Percentiles rank a stretch among this genome's conserved stretches.
Conservation (phyloP, 169 alveolate species). For the Theileria orientalis region DNA sequence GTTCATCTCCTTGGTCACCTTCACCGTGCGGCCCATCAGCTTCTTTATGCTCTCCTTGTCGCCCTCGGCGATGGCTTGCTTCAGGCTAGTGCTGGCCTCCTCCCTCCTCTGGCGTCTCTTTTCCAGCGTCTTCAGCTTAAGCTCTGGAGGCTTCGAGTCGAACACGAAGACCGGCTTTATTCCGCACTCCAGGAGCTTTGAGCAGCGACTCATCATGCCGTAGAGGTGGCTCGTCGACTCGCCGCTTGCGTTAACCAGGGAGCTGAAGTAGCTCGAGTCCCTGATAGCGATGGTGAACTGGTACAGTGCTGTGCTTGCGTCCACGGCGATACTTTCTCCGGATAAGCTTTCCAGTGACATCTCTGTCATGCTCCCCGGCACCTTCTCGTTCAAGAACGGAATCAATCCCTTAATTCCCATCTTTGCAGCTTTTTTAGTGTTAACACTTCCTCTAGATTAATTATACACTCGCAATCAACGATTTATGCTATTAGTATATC, state of each 20-base stretch:
- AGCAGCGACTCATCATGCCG: conserved; percentile 85
- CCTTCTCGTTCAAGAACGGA: conserved; percentile 85
- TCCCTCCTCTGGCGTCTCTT: conserved; percentile 85
- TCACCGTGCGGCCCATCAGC: conserved; percentile 88
- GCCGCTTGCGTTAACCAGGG: conserved; percentile 90
- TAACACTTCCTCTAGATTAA: background rate
- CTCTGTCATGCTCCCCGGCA: conserved; percentile 82
- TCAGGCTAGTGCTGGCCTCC: conserved; percentile 84
- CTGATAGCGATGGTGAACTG: conserved; percentile 91
- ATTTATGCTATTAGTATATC: background rate
- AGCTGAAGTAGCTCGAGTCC: conserved; percentile 76
- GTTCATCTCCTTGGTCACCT: conserved; percentile 89
- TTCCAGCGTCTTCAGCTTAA: conserved; percentile 83
- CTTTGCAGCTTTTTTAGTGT: background rate
- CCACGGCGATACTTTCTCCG: conserved; percentile 91
- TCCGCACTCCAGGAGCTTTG: conserved; percentile 88
- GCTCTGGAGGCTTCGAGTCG: conserved; percentile 97
- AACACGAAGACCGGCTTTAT: conserved; percentile 95
- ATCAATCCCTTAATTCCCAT: conserved; percentile 93
- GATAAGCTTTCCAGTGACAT: conserved; percentile 72
- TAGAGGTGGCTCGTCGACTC: conserved; percentile 88
- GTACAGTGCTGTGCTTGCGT: conserved; percentile 94
- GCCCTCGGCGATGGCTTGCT: conserved; percentile 87
- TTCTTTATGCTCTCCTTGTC: conserved; percentile 90
- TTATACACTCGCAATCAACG: background rate